Conservation (phyloP, 2,329 filamentous ascomycete species). For the Colletotrichum sp. region DNA sequence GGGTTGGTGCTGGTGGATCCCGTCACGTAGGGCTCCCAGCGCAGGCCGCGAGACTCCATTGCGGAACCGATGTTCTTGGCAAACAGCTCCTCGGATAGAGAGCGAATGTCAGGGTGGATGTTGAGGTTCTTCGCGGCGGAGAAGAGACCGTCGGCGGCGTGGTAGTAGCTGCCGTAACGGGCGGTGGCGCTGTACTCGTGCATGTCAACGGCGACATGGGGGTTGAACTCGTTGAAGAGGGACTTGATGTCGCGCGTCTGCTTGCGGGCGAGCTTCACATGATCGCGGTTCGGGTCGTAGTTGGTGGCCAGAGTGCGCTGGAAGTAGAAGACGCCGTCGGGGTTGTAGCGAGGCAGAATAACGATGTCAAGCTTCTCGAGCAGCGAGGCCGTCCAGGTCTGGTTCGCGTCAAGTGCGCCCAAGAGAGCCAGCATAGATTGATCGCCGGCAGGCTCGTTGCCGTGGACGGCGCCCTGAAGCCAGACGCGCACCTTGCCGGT, state of each 20-base stretch:
- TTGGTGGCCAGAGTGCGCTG: conserved; percentile 33
- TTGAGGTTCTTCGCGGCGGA: conserved; percentile 39
- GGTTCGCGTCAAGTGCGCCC: conserved; percentile 32
- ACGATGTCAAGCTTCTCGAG: conserved; percentile 34
- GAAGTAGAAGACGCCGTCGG: conserved; percentile 38
- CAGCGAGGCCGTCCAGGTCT: conserved; percentile 30
- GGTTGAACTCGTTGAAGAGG: conserved; percentile 30
- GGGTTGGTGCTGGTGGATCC: conserved; percentile 25
- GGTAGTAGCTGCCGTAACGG: conserved; percentile 20
- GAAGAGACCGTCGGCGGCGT: conserved; percentile 32
- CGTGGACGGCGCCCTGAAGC: conserved; percentile 35
- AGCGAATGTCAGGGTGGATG: conserved; percentile 32
- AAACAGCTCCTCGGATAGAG: conserved; percentile 33
- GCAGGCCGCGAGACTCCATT: conserved; percentile 31
- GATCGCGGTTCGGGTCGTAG: conserved; percentile 37
- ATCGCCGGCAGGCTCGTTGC: conserved; percentile 38
- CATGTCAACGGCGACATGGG: conserved; percentile 36
- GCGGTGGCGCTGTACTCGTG: conserved; percentile 32
- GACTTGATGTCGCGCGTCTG: conserved; percentile 36
- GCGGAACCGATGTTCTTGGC: conserved; percentile 30
- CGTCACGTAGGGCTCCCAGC: conserved; percentile 35
- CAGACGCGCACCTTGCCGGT: conserved; percentile 32
- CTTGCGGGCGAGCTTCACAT: conserved; percentile 34
- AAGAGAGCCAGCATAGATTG: conserved; percentile 33
- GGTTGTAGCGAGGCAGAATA: conserved; percentile 36